Base-by-base conservation (phyloP, 2,329 filamentous ascomycete genomes). In the Botrytis fabae region DNA sequence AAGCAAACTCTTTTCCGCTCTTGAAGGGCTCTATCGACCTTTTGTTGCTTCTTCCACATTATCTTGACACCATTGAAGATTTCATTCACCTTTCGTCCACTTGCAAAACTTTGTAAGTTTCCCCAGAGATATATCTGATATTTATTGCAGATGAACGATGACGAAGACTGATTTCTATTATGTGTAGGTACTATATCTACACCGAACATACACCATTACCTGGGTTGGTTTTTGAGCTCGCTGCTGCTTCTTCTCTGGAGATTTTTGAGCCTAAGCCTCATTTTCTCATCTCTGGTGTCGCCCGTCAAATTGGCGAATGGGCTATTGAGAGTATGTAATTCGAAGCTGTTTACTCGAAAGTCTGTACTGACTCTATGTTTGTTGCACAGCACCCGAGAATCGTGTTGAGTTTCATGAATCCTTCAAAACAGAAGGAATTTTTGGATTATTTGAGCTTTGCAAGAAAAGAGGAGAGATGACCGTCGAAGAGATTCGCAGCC, bases 61-160 rank as follows among this genome's bases (percentile, higher is more conserved):
- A 51, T 51, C 48, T 51, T 12, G 48, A 51, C 48, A n/a, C 2
- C 10, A 51, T 51, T 1, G 48, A n/a, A 51, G 48, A 51, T 51
- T 51, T 14, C 10, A n/a, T 51, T 51, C 48, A 51, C 2, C 48
- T 51, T 51, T 51, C 10, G 25, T n/a, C 25, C 10, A 51, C 10
- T 51, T 51, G 48, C 14, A n/a, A 51, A 51, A 51, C 48, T 51
- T 51, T 51, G 48, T n/a, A 7, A 51, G 48, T n/a, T 51, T 14
- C 35, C 5, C 35, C 35, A 7, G 35, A 35, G 35, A 35, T 35
- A 35, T 35, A 35, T 35, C 6, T 35, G 35, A 6, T 51, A 14
- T 14, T n/a, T 6, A 5, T 12, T 51, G 10, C 22, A 14, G 22
- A 14, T 6, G 10, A 1, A 51, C 0, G 25, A 6, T 1, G 4